phyloP scores from a whole-genome alignment of 148 eudicot genomes.

The Rhododendron williamsianum region DNA sequence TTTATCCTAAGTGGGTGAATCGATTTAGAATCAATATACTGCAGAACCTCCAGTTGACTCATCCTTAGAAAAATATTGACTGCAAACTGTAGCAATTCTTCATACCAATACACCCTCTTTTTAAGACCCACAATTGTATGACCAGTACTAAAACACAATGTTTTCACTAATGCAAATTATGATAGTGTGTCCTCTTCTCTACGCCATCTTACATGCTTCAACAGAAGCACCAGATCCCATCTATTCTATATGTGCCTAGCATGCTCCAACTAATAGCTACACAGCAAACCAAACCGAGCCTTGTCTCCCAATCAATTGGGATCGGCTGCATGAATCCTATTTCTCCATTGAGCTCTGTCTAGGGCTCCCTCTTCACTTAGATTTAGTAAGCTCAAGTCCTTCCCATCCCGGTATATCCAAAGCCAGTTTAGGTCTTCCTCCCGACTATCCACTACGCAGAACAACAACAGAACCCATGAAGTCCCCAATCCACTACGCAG shows the following conservation, averaged over 20 bases:
- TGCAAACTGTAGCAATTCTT: background rate
- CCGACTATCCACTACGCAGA: background rate
- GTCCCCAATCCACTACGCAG: background rate
- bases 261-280: background rate
- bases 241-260: background rate
- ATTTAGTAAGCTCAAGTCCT: too few species aligned
- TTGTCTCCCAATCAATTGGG: too few species aligned
- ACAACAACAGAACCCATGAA: too few species aligned
- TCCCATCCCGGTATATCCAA: too few species aligned
- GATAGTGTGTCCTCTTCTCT: background rate
- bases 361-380: too few species aligned
- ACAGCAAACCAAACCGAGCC: too few species aligned
- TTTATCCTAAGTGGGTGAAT: background rate
- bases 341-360: too few species aligned
- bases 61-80: background rate
- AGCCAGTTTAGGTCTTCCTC: too few species aligned
- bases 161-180: background rate
- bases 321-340: too few species aligned
- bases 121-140: background rate
- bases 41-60: background rate
- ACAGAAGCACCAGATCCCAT: background rate
- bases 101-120: background rate
- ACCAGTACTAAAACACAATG: background rate
- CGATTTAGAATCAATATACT: background rate
- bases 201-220: background rate